Evolutionary conservation across 1,139 yeast species (phyloP), one percentile per base, ranked within the genome.

Genomic region (Nadsonia commutata): DNA sequence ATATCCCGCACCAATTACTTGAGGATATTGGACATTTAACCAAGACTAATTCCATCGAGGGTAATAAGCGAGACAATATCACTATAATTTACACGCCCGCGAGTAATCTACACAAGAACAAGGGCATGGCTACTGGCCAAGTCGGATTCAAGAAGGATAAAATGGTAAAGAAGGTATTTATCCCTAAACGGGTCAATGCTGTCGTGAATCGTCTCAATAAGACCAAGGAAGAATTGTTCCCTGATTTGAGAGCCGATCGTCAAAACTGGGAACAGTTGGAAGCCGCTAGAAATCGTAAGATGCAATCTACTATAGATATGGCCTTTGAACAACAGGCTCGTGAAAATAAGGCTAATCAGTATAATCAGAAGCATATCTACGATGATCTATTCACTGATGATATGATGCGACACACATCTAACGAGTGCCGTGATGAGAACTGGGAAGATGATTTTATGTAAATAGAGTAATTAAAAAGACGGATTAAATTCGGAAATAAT

Each of bases 121-220:
- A 80, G 3, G 72, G 74, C 37, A 83, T 82, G 94, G 86, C 76
- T 42, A 74, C 73, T n/a, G 95, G 94, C 3, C 85, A 86, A 40
- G 94, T 83, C 3, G 74, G 84, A 1, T 84, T 82, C 59, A 67
- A 71, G 40, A 70, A 71, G 52, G 76, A 78, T 45, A 31, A 19
- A 2, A 62, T 63, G 43, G 79, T 80, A 27, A 74, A 67, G 50
- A 68, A 76, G 48, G 59, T 76, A 21, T 71, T 68, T 50, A 70
- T 84, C 31, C 71, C 69, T 44, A 71, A 71, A 40, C 70, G 79
- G 47, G 78, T 79, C 40, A 81, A 79, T 53, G 63, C 72, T n/a
- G 65, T 80, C 2, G 57, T 83, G 41, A 83, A 81, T 54, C 68
- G 77, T 49, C 62, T 83, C 48, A 76, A 72, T 56, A 82, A 80